A percentile compares a stretch with the other conserved stretches of the same genome.
phyloP scores from a whole-genome alignment of 176 grass and related monocot species.

The Chrysopogon serrulatus region DNA sequence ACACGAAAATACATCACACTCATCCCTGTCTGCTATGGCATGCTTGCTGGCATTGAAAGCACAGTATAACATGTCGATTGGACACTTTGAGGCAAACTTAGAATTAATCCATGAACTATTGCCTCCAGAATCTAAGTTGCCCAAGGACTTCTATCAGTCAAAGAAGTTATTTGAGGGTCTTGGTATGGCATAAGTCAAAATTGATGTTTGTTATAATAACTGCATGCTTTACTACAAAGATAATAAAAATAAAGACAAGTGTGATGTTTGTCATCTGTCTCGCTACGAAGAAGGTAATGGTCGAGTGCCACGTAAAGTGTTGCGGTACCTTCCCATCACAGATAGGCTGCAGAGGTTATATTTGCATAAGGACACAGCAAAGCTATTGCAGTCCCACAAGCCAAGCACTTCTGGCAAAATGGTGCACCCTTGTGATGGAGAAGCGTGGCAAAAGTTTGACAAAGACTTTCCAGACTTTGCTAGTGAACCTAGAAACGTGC shows the following conservation, averaged over 20 bases:
- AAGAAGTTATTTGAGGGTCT: no score
- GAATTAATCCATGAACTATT: no score
- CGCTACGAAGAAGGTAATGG: no score
- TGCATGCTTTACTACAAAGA: no score
- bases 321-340: neutral
- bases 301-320: no score
- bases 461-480: neutral
- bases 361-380: neutral
- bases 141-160: no score
- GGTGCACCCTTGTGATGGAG: neutral
- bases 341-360: neutral
- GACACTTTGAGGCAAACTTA: neutral
- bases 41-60: neutral
- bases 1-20: neutral
- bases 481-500: neutral
- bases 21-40: neutral
- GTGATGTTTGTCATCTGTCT: no score
- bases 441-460: neutral
- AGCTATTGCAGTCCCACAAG: neutral
- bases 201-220: no score
- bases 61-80: neutral
- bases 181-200: no score
- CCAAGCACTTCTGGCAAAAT: neutral
- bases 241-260: no score
- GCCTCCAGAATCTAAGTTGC: no score